phyloP scores from a whole-genome alignment of 2,329 filamentous ascomycete species.

The Incumbomyces delicatus region DNA sequence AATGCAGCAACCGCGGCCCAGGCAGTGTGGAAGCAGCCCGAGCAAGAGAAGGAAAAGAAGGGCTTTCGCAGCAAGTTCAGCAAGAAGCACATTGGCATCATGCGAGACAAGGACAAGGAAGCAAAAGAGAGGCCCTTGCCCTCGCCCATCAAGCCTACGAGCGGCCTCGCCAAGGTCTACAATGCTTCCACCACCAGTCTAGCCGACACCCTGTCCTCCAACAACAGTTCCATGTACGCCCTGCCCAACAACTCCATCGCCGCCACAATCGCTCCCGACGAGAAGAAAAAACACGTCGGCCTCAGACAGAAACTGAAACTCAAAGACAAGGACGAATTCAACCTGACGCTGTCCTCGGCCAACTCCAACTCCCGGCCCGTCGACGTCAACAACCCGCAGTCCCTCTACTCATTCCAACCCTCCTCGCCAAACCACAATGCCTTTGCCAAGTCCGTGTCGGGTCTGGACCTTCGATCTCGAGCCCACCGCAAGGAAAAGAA shows the following conservation, averaged over 20 bases:
- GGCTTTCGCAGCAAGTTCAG: slow-evolving; percentile 63
- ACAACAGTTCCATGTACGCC: slow-evolving; percentile 50
- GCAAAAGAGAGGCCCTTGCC: slow-evolving; percentile 43
- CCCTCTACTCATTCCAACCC: slow-evolving; percentile 57
- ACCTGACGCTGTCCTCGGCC: slow-evolving; percentile 53
- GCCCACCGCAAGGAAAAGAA: slow-evolving; percentile 73
- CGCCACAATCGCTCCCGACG: slow-evolving; percentile 38
- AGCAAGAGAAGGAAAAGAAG: slow-evolving; percentile 39
- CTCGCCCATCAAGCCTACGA: slow-evolving; percentile 49
- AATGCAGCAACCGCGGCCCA: slow-evolving; percentile 55
- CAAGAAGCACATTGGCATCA: slow-evolving; percentile 54
- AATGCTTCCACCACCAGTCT: slow-evolving; percentile 53
- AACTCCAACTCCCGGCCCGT: slow-evolving; percentile 55
- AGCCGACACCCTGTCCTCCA: slow-evolving; percentile 44
- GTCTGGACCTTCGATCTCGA: slow-evolving; percentile 63
- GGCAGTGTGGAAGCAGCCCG: slow-evolving; percentile 46
- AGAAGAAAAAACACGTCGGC: slow-evolving; percentile 52
- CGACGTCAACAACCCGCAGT: slow-evolving; percentile 53
- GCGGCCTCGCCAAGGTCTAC: slow-evolving; percentile 44
- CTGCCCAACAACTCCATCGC: slow-evolving; percentile 50
- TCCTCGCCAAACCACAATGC: slow-evolving; percentile 50
- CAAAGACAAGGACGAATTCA: slow-evolving; percentile 52
- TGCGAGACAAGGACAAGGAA: slow-evolving; percentile 46
- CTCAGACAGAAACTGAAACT: slow-evolving; percentile 55
- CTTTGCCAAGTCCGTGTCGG: slow-evolving; percentile 76